A percentile compares a stretch with the other conserved stretches of the same genome.
Conservation (phyloP, 2,329 filamentous ascomycete species). For the Tolypocladium ovalisporum region DNA sequence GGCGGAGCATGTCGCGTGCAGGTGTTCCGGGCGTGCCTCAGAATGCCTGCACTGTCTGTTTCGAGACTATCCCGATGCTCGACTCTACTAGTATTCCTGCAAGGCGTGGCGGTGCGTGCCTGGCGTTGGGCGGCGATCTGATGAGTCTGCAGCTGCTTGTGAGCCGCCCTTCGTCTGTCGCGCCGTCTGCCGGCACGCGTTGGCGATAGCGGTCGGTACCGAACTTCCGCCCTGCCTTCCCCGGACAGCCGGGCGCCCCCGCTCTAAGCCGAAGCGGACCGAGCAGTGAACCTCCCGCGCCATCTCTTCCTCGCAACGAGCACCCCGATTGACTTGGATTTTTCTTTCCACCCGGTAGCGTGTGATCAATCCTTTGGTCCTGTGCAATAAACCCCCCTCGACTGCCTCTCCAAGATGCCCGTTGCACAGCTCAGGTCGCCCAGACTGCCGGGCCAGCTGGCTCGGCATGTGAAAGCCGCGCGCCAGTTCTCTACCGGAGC, state of each 20-base stretch:
- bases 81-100: not conserved
- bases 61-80: no score
- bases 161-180: not conserved
- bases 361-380: not conserved
- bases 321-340: not conserved
- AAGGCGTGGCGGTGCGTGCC: not conserved
- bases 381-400: not conserved
- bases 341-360: not conserved
- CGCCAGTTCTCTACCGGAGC: slow-evolving; percentile 36
- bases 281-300: slow-evolving; percentile 10
- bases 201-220: not conserved
- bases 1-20: not conserved
- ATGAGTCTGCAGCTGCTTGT: not conserved
- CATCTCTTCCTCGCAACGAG: not conserved
- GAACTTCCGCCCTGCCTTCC: not conserved
- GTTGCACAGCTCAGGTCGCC: slow-evolving; percentile 22
- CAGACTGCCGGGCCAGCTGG: slow-evolving; percentile 22
- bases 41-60: not conserved
- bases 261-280: slow-evolving; percentile 27
- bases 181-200: not conserved
- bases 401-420: slow-evolving; percentile 14
- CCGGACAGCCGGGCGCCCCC: slow-evolving; percentile 9
- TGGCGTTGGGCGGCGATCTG: not conserved
- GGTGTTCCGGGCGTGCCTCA: not conserved
- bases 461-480: slow-evolving; percentile 26